Conservation (phyloP, 352 stramenopile genomes). For the Elongisporangium anandrum region DNA sequence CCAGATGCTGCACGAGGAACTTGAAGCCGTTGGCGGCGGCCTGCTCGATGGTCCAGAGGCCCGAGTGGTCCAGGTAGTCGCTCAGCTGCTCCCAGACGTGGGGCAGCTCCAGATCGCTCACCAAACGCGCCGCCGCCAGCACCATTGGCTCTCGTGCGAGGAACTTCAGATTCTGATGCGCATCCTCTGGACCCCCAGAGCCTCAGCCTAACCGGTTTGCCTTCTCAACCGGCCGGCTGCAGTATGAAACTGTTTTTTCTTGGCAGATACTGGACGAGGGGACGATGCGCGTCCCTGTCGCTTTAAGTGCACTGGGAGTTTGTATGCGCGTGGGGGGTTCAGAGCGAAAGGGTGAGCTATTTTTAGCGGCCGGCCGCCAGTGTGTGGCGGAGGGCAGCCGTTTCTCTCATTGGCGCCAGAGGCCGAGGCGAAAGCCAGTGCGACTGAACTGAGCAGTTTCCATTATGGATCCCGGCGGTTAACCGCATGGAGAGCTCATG, state of each 20-base stretch:
- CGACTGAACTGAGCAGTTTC: background rate
- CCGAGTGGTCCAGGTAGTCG: slow-evolving; percentile 51
- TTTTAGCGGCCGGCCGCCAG: background rate
- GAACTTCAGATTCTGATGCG: slow-evolving; percentile 1
- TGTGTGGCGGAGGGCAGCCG: background rate
- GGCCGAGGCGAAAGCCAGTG: background rate
- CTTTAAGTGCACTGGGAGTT: background rate
- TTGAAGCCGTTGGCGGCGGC: slow-evolving; percentile 54
- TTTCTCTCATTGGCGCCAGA: background rate
- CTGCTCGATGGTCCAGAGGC: slow-evolving; percentile 53
- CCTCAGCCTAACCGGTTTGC: background rate
- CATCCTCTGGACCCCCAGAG: background rate
- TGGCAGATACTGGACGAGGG: background rate
- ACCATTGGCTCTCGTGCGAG: slow-evolving; percentile 28
- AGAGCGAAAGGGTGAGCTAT: background rate
- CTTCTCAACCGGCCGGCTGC: background rate
- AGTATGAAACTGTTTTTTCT: slow-evolving; percentile 1
- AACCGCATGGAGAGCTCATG: too few relatives aligned
- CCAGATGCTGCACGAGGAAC: slow-evolving; percentile 66
- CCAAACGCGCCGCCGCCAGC: slow-evolving; percentile 41
- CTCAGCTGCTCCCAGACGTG: slow-evolving; percentile 50
- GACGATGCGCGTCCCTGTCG: background rate
- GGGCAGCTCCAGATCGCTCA: slow-evolving; percentile 47
- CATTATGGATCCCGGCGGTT: too few relatives aligned
- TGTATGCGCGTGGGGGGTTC: background rate